phyloP scores from a whole-genome alignment of 306 rosid genomes.

The Prunus kanzakura region DNA sequence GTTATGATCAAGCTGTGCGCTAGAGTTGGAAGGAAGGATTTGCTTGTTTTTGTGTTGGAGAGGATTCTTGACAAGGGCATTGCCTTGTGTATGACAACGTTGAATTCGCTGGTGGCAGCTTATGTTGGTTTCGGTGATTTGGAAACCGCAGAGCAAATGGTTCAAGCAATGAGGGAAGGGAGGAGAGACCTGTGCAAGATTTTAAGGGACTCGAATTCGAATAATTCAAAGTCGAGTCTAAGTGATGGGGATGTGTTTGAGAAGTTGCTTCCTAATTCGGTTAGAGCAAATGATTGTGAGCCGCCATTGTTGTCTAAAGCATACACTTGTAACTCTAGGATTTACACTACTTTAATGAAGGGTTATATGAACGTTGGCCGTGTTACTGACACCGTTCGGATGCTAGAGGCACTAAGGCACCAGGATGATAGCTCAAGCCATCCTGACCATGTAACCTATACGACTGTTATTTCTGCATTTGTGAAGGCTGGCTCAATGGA shows the following conservation, averaged over 20 bases:
- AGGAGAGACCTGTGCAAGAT: constrained; percentile 70
- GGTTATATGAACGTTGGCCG: constrained; percentile 91
- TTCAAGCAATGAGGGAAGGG: constrained; percentile 90
- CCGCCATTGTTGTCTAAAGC: constrained; percentile 60
- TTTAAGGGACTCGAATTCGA: constrained; percentile 43
- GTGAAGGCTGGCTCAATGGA: constrained; percentile 82
- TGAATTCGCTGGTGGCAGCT: constrained; percentile 76
- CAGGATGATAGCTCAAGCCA: constrained; percentile 70
- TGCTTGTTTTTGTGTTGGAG: constrained; percentile 74
- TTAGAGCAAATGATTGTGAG: constrained; percentile 28
- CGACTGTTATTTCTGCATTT: constrained; percentile 86
- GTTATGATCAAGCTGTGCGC: constrained; percentile 76
- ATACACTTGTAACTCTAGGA: constrained; percentile 67
- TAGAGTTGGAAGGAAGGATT: constrained; percentile 55
- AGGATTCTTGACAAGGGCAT: constrained; percentile 61
- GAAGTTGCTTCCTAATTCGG: constrained; percentile 74
- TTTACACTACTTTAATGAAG: constrained; percentile 88
- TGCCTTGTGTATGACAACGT: constrained; percentile 60
- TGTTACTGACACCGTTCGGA: constrained; percentile 66
- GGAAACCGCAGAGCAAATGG: constrained; percentile 69
- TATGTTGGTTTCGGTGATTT: constrained; percentile 80
- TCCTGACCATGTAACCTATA: constrained; percentile 90
- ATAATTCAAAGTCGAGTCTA: not conserved
- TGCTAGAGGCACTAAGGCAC: constrained; percentile 87
- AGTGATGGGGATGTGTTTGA: constrained; percentile 33